phyloP scores from a whole-genome alignment of 176 grass and related monocot genomes.

The Microstegium vimineum region DNA sequence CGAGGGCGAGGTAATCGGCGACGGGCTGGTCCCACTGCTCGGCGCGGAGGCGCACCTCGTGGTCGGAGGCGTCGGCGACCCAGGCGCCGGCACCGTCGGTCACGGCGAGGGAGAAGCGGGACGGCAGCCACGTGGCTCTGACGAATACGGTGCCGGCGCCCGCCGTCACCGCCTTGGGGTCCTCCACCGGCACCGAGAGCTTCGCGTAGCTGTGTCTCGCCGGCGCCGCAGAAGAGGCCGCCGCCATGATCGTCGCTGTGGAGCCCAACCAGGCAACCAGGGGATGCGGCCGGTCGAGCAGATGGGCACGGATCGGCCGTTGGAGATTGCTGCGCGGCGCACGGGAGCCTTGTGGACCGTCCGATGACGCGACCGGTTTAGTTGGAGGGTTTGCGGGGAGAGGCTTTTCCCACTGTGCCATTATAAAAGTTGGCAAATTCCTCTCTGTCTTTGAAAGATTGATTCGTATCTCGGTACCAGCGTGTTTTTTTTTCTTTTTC shows the following conservation, averaged over 20 bases:
- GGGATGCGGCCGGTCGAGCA: neutral
- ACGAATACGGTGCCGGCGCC: slow-evolving; percentile 45
- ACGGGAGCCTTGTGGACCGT: neutral
- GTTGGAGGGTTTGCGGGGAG: neutral
- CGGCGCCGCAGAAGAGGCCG: slow-evolving; percentile 2
- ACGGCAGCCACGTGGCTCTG: slow-evolving; percentile 66
- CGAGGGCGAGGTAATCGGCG: slow-evolving; percentile 57
- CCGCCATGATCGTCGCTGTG: slow-evolving; percentile 7
- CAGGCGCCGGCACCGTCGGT: slow-evolving; percentile 75
- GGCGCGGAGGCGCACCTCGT: slow-evolving; percentile 76
- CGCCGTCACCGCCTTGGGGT: slow-evolving; percentile 35
- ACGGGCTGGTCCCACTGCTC: slow-evolving; percentile 96
- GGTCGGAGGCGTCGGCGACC: slow-evolving; percentile 75
- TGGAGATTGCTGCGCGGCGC: neutral
- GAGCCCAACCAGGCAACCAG: neutral
- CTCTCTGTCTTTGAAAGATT: no score
- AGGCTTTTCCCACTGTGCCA: no score
- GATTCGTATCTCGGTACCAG: no score
- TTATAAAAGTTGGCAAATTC: no score
- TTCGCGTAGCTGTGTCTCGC: slow-evolving; percentile 82
- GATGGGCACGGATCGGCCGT: neutral
- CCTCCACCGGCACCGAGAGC: slow-evolving; percentile 60
- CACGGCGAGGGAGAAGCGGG: slow-evolving; percentile 73
- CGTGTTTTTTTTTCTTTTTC: no score
- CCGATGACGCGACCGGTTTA: neutral